phyloP scores from a whole-genome alignment of 768 basidiomycete species.

The Suillus sp. region DNA sequence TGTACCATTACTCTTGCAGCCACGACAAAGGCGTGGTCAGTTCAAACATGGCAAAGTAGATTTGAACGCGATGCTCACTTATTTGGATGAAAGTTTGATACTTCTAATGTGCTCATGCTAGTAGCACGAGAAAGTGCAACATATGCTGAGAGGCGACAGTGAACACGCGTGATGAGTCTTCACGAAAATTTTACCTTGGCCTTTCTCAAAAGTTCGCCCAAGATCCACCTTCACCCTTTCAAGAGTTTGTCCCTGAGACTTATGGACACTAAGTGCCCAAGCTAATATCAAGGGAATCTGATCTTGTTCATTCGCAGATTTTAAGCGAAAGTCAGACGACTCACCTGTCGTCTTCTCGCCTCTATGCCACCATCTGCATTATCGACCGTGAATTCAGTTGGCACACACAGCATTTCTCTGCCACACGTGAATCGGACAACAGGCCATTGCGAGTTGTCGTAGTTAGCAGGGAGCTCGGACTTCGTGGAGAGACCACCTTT shows the following conservation, averaged over 20 bases:
- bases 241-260: conserved; percentile 89
- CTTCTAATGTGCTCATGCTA: conserved; percentile 62
- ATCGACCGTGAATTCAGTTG: conserved; percentile 63
- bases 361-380: conserved; percentile 61
- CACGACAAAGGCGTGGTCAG: conserved; percentile 7
- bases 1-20: conserved; percentile 60
- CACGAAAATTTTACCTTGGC: conserved; percentile 54
- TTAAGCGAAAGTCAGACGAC: conserved; percentile 51
- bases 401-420: conserved; percentile 47
- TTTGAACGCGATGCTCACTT: conserved; percentile 45
- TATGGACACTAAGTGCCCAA: conserved; percentile 88
- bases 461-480: conserved; percentile 27
- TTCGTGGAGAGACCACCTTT: conserved; percentile 20
- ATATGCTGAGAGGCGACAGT: conserved; percentile 46
- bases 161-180: not conserved
- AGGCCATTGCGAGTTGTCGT: conserved; percentile 50
- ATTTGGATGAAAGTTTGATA: conserved; percentile 58
- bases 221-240: conserved; percentile 84
- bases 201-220: conserved; percentile 73
- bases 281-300: conserved; percentile 69
- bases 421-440: conserved; percentile 60
- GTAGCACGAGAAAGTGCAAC: conserved; percentile 77
- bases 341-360: conserved; percentile 60
- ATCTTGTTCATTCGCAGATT: conserved; percentile 28
- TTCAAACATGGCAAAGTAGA: not conserved